These are phyloP conservation scores for Arachis monticola DNA, from an alignment of 331 rosid genomes.

Conservation along the genomic window DNA sequence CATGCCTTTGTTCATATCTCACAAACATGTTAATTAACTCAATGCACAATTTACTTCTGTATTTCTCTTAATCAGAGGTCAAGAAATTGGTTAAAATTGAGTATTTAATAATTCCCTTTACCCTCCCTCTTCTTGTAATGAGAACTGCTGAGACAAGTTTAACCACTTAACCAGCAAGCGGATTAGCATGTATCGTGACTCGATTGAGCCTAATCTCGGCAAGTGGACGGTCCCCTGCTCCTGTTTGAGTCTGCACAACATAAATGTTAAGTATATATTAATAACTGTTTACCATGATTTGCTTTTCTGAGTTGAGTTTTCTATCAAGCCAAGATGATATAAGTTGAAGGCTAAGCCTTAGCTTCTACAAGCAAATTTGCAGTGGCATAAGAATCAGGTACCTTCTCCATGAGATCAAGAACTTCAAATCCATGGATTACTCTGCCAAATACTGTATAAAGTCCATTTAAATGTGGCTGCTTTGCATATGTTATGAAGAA, in stretches of 20 bases:
- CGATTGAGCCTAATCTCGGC: constrained; percentile 97
- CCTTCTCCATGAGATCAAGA: constrained; percentile 99
- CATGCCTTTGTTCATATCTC: background rate
- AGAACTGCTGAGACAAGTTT: constrained; percentile 33
- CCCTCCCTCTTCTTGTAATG: constrained; percentile 7
- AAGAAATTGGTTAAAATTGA: constrained; percentile 9
- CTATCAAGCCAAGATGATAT: constrained; percentile 10
- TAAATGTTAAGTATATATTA: background rate
- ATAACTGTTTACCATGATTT: background rate
- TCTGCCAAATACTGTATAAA: constrained; percentile 83
- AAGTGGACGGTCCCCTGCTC: constrained; percentile 92
- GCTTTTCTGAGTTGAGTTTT: background rate
- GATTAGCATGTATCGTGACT: constrained; percentile 92
- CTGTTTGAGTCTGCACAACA: constrained; percentile 83
- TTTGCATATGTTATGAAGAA: constrained; percentile 82
- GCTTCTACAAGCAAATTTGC: background rate
- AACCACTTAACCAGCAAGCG: constrained; percentile 85
- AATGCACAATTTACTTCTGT: constrained; percentile 28
- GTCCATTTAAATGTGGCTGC: constrained; percentile 90
- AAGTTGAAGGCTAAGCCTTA: background rate
- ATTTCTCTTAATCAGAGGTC: constrained; percentile 29
- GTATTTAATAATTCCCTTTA: constrained; percentile 19
- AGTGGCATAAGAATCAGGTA: constrained; percentile 29
- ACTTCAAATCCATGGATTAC: constrained; percentile 98
- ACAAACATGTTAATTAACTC: constrained; percentile 19